Base-by-base conservation (phyloP, 352 stramenopile species). In the Phytophthora sansomeana region DNA sequence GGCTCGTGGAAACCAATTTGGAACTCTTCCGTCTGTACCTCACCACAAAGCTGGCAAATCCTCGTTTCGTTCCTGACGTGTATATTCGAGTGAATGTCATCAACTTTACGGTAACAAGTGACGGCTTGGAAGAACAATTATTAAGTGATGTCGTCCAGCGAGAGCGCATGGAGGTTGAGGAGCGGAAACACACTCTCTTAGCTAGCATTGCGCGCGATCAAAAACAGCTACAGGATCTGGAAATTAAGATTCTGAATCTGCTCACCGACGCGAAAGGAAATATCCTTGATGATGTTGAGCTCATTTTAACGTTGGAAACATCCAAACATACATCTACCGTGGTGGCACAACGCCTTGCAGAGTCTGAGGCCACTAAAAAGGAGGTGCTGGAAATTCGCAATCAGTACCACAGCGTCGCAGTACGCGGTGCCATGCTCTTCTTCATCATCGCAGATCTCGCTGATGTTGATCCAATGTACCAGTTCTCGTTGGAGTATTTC, bases 21-120 rank as follows among this genome's bases (percentile, higher is more conserved):
- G 62, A 75, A 6, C 76, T 61, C 6, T 98, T 98, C 30, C 87
- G 87, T 1, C 64, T 98, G 64, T 98, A 97, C 62, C 69, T 98
- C 48, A 96, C 91, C 1, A 98, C 92, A 0, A 98, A 98, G 48
- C 66, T 98, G n/a, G 78, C 89, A 0, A 98, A 98, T 50, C 93
- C 93, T 9, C 80, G 89, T 39, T 98, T 98, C 57, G 63, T 87
- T 0, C 92, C 93, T 6, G 93, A 98, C 36, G 80, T 98, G 7
- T 98, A 91, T 58, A 97, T 98, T 53, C 93, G 92, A 51, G 90
- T 97, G 28, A 98, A 92, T 46, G 77, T 98, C 5, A 96, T 98
- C 53, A 98, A 98, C 61, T 98, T 98, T 56, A 97, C 87, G 0
- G 93, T 98, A 24, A 98, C 92, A 1, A 80, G 81, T n/a, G 83